Evolutionary conservation across 495 filamentous ascomycete species (phyloP).

Genomic region (Neurospora tetraspora): DNA sequence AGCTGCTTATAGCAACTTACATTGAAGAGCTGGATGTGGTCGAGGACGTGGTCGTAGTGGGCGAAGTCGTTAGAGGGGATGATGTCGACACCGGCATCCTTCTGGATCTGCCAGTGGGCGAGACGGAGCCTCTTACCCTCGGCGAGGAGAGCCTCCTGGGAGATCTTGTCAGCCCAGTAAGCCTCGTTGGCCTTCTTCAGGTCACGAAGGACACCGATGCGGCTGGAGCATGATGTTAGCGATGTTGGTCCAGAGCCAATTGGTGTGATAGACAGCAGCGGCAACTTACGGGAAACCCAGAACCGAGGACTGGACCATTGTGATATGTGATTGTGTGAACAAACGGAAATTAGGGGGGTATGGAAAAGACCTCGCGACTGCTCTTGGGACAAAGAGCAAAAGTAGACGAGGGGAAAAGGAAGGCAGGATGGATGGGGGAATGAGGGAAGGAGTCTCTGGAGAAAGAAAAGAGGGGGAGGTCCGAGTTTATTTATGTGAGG

Average conservation of each 20-base stretch:
- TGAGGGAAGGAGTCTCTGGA: constrained; percentile 3
- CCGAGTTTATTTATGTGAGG: background rate
- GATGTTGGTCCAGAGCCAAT: constrained; percentile 50
- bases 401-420: background rate
- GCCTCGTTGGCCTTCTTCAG: constrained; percentile 99
- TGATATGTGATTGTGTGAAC: constrained; percentile 22
- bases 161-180: constrained; percentile 92
- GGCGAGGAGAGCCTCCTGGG: constrained; percentile 71
- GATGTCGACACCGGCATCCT: constrained; percentile 89
- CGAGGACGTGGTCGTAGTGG: constrained; percentile 95
- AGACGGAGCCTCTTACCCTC: constrained; percentile 95
- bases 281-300: constrained; percentile 27
- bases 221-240: constrained; percentile 28
- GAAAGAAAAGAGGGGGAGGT: constrained; percentile 3
- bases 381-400: background rate
- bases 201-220: constrained; percentile 96
- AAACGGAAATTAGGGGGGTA: background rate
- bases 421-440: background rate
- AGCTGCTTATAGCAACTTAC: constrained; percentile 39
- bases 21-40: constrained; percentile 97
- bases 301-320: constrained; percentile 65
- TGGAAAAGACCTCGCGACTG: background rate
- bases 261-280: background rate
- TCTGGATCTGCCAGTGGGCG: constrained; percentile 98
- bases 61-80: constrained; percentile 99